A percentile compares a stretch with the other conserved stretches of the same genome.
Conservation (phyloP, 169 alveolate genomes). For the Plasmodium blacklocki region DNA sequence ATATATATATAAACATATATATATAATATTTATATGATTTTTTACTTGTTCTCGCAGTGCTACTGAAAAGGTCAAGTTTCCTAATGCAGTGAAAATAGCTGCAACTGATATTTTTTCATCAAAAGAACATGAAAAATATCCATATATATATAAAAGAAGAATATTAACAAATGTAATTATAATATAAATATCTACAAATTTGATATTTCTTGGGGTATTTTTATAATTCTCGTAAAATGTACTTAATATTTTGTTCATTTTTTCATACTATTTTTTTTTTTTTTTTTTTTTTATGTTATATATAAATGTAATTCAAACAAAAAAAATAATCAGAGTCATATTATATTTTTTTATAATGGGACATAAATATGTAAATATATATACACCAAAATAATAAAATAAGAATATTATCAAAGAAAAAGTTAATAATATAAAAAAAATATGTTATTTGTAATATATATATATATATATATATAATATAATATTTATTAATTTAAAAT, state of each 20-base stretch:
- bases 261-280: not conserved
- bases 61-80: slow-evolving; percentile 51
- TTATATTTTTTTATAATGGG: too few relatives aligned
- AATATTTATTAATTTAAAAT: too few relatives aligned
- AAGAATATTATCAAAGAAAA: too few relatives aligned
- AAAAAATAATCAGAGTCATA: too few relatives aligned
- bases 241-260: slow-evolving; percentile 30
- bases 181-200: slow-evolving; percentile 36
- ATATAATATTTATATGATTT: not conserved
- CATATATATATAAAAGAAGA: slow-evolving; percentile 36
- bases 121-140: slow-evolving; percentile 21
- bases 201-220: slow-evolving; percentile 21
- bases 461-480: too few relatives aligned
- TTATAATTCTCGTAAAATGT: slow-evolving; percentile 16
- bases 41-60: slow-evolving; percentile 75
- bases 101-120: slow-evolving; percentile 38
- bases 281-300: too few relatives aligned
- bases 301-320: too few relatives aligned
- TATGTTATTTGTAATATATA: too few relatives aligned
- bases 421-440: too few relatives aligned
- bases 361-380: too few relatives aligned
- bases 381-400: too few relatives aligned
- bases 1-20: not conserved
- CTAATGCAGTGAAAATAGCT: slow-evolving; percentile 59
- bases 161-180: slow-evolving; percentile 29